Percentiles rank a stretch among this genome's conserved stretches.
Evolutionary conservation across 495 filamentous ascomycete genomes (phyloP).

Genomic region (Glonium stellatum): DNA sequence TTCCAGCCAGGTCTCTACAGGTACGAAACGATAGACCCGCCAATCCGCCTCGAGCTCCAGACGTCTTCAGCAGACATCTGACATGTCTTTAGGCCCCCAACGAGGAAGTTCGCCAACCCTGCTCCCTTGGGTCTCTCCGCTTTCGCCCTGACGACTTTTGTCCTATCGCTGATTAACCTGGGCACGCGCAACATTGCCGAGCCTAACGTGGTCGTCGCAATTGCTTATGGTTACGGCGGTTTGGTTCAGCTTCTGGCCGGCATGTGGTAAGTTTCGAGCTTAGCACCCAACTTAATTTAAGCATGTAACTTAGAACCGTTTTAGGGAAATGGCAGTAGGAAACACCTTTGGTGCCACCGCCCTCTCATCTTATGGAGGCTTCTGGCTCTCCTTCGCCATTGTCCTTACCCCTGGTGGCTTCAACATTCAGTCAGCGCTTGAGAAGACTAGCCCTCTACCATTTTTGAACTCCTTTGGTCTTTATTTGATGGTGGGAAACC

Average conservation of each 20-base stretch:
- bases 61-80: not conserved
- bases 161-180: conserved; percentile 81
- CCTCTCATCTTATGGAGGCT: conserved; percentile 92
- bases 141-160: conserved; percentile 95
- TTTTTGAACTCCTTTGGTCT: conserved; percentile 71
- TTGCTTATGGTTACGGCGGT: conserved; percentile 50
- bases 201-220: conserved; percentile 39
- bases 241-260: conserved; percentile 87
- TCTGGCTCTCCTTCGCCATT: conserved; percentile 92
- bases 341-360: conserved; percentile 97
- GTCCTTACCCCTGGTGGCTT: conserved; percentile 77
- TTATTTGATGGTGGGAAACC: conserved; percentile 55
- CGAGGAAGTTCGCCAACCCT: conserved; percentile 58
- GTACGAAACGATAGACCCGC: conserved; percentile 4
- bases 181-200: conserved; percentile 48
- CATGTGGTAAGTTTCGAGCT: conserved; percentile 75
- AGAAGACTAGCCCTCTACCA: conserved; percentile 34
- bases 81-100: conserved; percentile 42
- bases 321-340: conserved; percentile 94
- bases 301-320: not conserved
- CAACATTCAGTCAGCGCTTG: conserved; percentile 47
- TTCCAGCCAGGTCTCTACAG: conserved; percentile 92
- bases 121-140: conserved; percentile 67
- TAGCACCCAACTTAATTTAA: not conserved
- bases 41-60: not conserved